phyloP scores from a whole-genome alignment of 2,329 filamentous ascomycete genomes.

The Colletotrichum sp. region DNA sequence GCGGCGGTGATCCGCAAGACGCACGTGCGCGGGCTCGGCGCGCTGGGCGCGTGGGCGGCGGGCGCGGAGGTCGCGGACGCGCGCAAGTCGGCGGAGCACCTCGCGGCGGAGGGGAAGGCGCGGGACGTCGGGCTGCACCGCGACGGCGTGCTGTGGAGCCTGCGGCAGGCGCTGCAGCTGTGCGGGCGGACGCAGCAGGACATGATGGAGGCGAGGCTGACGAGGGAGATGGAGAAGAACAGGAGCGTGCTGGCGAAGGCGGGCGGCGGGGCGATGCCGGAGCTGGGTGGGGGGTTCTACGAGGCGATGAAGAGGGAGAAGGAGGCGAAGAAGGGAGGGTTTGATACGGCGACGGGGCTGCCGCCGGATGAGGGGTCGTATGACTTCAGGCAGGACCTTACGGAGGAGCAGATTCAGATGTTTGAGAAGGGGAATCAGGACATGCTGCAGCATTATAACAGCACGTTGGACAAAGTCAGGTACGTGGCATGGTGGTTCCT shows the following conservation, averaged over 20 bases:
- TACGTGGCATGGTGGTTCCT: constrained; percentile 50
- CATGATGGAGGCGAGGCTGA: constrained; percentile 92
- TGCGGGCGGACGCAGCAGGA: constrained; percentile 80
- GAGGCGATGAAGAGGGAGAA: constrained; percentile 23
- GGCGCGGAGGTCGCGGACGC: constrained; percentile 59
- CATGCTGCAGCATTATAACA: constrained; percentile 93
- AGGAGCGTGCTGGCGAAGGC: constrained; percentile 83
- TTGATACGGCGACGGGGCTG: constrained; percentile 16
- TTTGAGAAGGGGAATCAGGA: constrained; percentile 93
- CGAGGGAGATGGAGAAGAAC: constrained; percentile 86
- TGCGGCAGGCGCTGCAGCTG: constrained; percentile 76
- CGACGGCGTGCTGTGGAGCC: constrained; percentile 83
- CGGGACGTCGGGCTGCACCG: constrained; percentile 72
- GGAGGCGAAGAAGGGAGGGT: constrained; percentile 14
- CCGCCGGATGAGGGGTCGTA: constrained; percentile 27
- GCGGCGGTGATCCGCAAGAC: constrained; percentile 74
- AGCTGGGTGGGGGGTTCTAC: constrained; percentile 24
- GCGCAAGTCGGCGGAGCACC: constrained; percentile 67
- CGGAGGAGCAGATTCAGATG: constrained; percentile 85
- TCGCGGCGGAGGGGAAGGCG: constrained; percentile 72
- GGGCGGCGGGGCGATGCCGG: constrained; percentile 36
- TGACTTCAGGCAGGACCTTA: constrained; percentile 59
- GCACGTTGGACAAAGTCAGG: constrained; percentile 93
- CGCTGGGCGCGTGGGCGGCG: constrained; percentile 68
- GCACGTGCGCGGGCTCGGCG: constrained; percentile 68